These are phyloP conservation scores for Cladosporium cucumerinum DNA, from an alignment of 2,329 filamentous ascomycete species.

Conservation along the genomic window DNA sequence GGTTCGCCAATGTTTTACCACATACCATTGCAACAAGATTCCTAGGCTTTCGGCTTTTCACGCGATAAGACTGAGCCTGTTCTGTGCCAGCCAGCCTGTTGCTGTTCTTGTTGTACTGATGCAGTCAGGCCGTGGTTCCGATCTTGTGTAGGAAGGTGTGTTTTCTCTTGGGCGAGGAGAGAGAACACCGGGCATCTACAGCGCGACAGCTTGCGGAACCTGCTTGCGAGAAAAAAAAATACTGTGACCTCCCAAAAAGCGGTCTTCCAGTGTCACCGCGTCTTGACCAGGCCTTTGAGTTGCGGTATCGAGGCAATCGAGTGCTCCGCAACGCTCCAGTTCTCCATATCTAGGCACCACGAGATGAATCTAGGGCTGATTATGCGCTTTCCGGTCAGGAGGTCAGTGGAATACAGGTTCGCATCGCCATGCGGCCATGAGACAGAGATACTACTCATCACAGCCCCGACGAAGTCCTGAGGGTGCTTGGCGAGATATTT, in stretches of 20 bases:
- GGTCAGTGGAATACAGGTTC: background rate
- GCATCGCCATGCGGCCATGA: background rate
- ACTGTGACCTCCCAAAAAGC: background rate
- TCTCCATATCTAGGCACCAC: background rate
- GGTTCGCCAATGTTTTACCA: background rate
- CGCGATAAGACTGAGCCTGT: background rate
- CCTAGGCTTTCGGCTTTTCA: background rate
- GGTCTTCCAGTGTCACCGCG: background rate
- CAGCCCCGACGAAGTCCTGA: background rate
- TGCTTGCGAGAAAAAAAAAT: background rate
- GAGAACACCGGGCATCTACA: background rate
- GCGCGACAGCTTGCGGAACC: background rate
- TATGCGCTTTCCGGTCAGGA: background rate
- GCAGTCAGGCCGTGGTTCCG: background rate
- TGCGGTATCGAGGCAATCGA: background rate
- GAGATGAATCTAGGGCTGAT: background rate
- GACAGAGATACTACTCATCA: constrained; percentile 1
- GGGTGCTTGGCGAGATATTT: background rate
- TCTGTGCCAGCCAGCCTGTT: background rate
- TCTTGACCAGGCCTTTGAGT: background rate
- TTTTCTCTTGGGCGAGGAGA: background rate
- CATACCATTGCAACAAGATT: background rate
- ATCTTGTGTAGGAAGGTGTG: background rate
- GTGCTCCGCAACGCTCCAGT: background rate
- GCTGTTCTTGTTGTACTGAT: background rate